Evolutionary conservation across 2,329 filamentous ascomycete genomes (phyloP), one percentile per base, ranked within the genome.

Genomic region (Cadophora malorum): DNA sequence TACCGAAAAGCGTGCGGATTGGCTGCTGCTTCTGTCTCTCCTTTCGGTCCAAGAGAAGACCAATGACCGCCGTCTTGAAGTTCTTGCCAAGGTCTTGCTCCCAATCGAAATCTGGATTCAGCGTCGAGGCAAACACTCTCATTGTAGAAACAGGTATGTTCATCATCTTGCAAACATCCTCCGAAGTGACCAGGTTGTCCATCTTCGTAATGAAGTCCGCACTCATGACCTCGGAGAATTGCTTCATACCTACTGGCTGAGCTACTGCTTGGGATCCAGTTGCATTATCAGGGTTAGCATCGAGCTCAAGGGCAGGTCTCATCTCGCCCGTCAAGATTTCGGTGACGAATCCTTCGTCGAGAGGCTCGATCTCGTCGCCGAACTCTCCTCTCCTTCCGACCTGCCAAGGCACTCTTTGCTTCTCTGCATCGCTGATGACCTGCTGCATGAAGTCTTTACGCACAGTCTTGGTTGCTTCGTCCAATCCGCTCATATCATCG

Each of bases 251-350:
- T 21, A 49, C 28, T 6, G 47, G 49, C 19, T 53, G 38, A 19
- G 35, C 49, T 23, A 41, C 38, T 14, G 10, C 21, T 7, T 49
- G 19, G 19, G 33, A 16, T 58, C 5, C 52, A 31, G 38, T 59
- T 25, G 28, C 6, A 31, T 3, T 33, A 4, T 49, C n/a, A 12
- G 14, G 2, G 4, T 33, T 10, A 12, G 25, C 16, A 8, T 49
- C 45, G 47, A 59, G 38, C 2, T 38, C 60, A 23, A 55, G 7
- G n/a, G 28, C 16, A 28, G 52, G 28, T 10, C 14, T 21, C n/a
- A 58, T 69, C 52, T 69, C 53, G 1, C 70, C 70, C 3, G 70
- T 71, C 28, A 72, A 19, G 14, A 72, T 68, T 49, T 72, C 67
- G 21, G 67, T 53, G 14, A 70, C 35, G 21, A 72, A 71, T 3